Base-by-base conservation (phyloP, 805 yeast species). In the Metschnikowia henanensis region DNA sequence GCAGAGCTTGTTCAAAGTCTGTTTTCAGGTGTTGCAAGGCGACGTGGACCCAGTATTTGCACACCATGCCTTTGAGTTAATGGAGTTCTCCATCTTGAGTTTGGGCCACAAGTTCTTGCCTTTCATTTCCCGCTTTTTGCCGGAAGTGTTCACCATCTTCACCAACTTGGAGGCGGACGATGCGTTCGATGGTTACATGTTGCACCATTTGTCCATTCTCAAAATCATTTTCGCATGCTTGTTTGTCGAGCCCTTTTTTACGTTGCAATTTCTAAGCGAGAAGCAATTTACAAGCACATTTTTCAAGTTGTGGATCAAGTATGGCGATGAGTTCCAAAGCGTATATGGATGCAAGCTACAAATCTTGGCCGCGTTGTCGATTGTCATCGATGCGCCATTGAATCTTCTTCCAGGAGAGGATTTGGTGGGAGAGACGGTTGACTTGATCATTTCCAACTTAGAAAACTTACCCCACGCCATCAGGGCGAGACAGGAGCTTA, bases 271-370 rank as follows among this genome's bases (percentile, higher is more conserved):
- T 37, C 55, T 73, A 52, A 59, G 60, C 29, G 71, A 68, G 16
- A 64, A 72, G 48, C 62, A 64, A 19, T 64, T 67, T 40, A 61
- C 73, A 3, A 47, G 62, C 26, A 56, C 62, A 23, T 72, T 75
- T 47, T 65, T 68, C 56, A 68, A 72, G 46, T 60, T 75, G 49
- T 77, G 81, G 81, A 66, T 77, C 47, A 66, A 70, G 45, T 65
- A 72, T 50, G 65, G 75, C 18, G 73, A 63, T 33, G 71, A 66
- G 46, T 69, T 76, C 59, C 73, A 68, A 43, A 77, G 81, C 46
- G 82, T 77, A 17, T 77, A 76, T 50, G 83, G 81, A 21, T 67
- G 80, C 49, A 79, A 78, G 52, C 59, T 78, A 35, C 80, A 79
- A 58, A 72, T 75, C 5, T 58, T 79, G 55, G 72, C 79, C 0